Evolutionary conservation across 2,329 filamentous ascomycete species (phyloP).

Genomic region (Gnomoniopsis sp.): DNA sequence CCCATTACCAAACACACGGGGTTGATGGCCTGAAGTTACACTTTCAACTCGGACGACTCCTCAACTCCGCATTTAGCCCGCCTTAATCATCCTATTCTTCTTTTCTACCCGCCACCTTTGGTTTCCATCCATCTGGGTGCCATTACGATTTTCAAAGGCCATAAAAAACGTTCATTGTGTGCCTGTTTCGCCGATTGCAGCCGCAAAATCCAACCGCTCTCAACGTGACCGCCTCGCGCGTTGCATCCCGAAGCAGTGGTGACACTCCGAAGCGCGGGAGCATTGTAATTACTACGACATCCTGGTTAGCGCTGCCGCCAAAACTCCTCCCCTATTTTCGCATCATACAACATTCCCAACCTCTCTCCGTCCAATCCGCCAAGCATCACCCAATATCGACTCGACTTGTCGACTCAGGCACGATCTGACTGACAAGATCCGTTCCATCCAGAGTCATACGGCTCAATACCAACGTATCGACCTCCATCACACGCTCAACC

Average conservation of each 20-base stretch:
- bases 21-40: conserved; percentile 7
- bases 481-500: neutral
- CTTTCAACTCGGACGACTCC: conserved; percentile 11
- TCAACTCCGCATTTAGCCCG: conserved; percentile 9
- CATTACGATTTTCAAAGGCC: neutral
- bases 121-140: conserved; percentile 2
- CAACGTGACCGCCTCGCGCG: neutral
- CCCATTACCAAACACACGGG: neutral
- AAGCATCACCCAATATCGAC: neutral
- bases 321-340: conserved; percentile 1
- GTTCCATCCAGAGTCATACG: neutral
- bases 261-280: conserved; percentile 1
- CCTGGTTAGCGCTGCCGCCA: neutral
- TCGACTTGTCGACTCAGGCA: neutral
- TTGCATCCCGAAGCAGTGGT: conserved; percentile 2
- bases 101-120: neutral
- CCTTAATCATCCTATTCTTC: neutral
- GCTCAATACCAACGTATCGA: neutral
- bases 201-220: neutral
- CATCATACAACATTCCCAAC: neutral
- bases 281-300: conserved; percentile 1
- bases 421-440: conserved; percentile 1
- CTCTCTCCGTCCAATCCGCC: neutral
- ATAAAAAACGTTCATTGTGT: neutral
- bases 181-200: neutral